Base-by-base conservation (phyloP, 1,139 yeast species). In the Yamadazyma blattariae region DNA sequence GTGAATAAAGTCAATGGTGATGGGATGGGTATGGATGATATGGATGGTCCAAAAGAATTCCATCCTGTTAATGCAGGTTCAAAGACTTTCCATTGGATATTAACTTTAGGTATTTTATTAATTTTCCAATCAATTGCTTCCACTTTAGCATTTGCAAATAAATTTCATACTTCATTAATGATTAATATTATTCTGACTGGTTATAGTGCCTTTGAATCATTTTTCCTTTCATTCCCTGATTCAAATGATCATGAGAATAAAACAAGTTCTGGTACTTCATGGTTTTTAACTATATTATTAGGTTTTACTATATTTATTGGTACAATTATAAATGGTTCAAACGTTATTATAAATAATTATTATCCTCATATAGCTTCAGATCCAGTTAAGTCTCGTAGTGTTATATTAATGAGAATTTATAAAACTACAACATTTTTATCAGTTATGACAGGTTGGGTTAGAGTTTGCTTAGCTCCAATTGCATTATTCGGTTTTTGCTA, bases 401-500 rank as follows among this genome's bases (percentile, higher is more conserved):
- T 19, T 10, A 19, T 15, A 7, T 5, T 31, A 7, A 33, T 25
- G 18, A 31, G 54, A 3, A 14, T 38, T n/a, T 81, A 80, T 53
- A 72, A 74, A 44, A 47, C 60, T 0, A 49, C 75, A 2, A 69
- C 85, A 3, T 56, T 77, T 10, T 27, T 74, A 17, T 52, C 63
- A 5, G 74, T 71, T 0, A 41, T 79, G 7, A 67, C 77, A 3
- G 90, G 88, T 1, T 77, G 63, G 76, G 82, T 89, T 7, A 81
- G 88, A 46, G 74, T 78, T 24, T 81, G 89, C 36, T 63, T 90
- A 62, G 94, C 95, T 0, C 89, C 92, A 4, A 80, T 87, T 33
- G 84, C 96, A 1, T 57, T 89, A 44, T 78, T 88, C 45, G 96
- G 96, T 1, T 90, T 89, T 43, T 70, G 74, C 77, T 88, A 60